Evolutionary conservation across 2,329 filamentous ascomycete species (phyloP).

Genomic region (Westerdykella aurantiaca): DNA sequence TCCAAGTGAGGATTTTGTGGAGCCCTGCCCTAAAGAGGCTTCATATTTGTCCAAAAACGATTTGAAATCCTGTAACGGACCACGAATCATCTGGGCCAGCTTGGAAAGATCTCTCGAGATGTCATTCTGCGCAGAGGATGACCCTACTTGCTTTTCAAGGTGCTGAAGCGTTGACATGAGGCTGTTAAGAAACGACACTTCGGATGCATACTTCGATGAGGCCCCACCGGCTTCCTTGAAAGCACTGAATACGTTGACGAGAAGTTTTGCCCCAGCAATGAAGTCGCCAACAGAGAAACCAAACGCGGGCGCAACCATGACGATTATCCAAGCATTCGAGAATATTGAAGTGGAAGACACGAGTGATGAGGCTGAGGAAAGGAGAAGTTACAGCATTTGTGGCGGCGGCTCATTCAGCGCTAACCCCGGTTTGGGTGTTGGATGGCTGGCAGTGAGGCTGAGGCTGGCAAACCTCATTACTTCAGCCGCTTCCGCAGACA

Average conservation of each 20-base stretch:
- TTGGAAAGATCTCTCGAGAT: not conserved
- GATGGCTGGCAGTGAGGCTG: too few relatives aligned
- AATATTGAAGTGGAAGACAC: too few relatives aligned
- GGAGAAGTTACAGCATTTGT: too few relatives aligned
- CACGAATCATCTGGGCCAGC: not conserved
- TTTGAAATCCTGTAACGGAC: conserved; percentile 1
- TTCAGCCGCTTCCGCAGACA: too few relatives aligned
- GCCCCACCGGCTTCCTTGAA: conserved; percentile 3
- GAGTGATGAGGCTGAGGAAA: too few relatives aligned
- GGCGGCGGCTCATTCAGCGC: too few relatives aligned
- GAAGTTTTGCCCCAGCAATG: conserved; percentile 1
- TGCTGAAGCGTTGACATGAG: conserved; percentile 1
- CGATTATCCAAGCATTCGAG: not conserved
- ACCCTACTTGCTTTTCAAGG: not conserved
- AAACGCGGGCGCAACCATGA: not conserved
- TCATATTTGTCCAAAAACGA: conserved; percentile 1
- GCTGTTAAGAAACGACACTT: conserved; percentile 1
- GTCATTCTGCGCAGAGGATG: not conserved
- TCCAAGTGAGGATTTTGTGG: not conserved
- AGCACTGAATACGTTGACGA: not conserved
- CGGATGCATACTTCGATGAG: conserved; percentile 1
- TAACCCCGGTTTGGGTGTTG: too few relatives aligned
- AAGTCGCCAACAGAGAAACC: conserved; percentile 3
- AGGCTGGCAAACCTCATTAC: too few relatives aligned
- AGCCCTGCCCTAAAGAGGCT: not conserved